A percentile compares a stretch with the other conserved stretches of the same genome.
Evolutionary conservation across 2,329 filamentous ascomycete species (phyloP).

Genomic region (Raffaelea deltoideospora): DNA sequence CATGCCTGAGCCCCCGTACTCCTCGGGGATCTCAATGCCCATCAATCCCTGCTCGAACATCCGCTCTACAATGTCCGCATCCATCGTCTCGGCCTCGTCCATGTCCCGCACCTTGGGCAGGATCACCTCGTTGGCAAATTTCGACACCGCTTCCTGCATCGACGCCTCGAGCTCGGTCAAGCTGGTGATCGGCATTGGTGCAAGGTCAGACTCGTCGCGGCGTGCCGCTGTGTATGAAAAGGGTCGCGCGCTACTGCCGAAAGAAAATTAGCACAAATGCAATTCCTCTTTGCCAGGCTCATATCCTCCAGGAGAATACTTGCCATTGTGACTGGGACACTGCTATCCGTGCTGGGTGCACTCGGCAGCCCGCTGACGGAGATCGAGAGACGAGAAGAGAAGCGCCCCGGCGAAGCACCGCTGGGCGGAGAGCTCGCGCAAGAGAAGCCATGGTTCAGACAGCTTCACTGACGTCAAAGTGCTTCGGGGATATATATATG

Average conservation of each 20-base stretch:
- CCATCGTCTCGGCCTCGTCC: conserved; percentile 95
- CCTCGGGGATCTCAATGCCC: conserved; percentile 94
- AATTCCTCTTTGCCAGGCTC: too few species aligned
- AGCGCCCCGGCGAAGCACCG: conserved; percentile 29
- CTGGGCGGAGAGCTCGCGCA: conserved; percentile 34
- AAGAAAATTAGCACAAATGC: background rate
- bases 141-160: conserved; percentile 80
- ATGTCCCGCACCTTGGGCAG: conserved; percentile 88
- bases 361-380: conserved; percentile 1
- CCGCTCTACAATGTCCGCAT: conserved; percentile 72
- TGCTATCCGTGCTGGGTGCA: conserved; percentile 2
- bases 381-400: conserved; percentile 6
- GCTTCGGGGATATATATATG: background rate
- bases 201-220: conserved; percentile 57
- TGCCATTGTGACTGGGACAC: conserved; percentile 9
- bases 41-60: conserved; percentile 96
- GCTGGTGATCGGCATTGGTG: conserved; percentile 85
- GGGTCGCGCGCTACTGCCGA: conserved; percentile 23
- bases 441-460: conserved; percentile 40
- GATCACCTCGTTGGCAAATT: conserved; percentile 80
- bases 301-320: too few species aligned
- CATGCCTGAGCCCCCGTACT: conserved; percentile 94
- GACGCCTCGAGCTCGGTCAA: conserved; percentile 78
- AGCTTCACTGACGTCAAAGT: too few species aligned
- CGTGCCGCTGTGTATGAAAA: conserved; percentile 46